These are phyloP conservation scores for Solanum virginianum DNA, from an alignment of 257 asterid species.

Conservation along the genomic window DNA sequence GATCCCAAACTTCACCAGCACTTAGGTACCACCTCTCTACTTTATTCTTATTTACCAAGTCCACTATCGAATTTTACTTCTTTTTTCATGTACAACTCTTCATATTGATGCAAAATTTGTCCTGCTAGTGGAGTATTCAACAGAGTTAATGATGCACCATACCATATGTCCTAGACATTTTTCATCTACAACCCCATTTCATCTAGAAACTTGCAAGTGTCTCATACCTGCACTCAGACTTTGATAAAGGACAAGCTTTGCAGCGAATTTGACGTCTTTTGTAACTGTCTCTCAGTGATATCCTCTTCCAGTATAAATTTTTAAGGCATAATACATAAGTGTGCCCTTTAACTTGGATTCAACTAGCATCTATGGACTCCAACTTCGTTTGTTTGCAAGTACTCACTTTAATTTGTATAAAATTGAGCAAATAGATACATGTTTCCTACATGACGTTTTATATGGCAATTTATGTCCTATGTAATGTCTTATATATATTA, in stretches of 20 bases:
- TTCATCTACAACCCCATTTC: not conserved
- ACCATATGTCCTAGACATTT: not conserved
- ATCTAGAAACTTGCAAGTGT: not conserved
- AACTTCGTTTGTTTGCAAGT: too few species aligned
- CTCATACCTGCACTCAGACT: not conserved
- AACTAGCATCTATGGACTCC: too few species aligned
- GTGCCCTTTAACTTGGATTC: too few species aligned
- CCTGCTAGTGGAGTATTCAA: not conserved
- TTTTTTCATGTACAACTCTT: not conserved
- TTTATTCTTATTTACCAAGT: not conserved
- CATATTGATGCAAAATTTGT: not conserved
- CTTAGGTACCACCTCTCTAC: slow-evolving; percentile 46
- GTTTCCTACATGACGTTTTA: too few species aligned
- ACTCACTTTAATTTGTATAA: too few species aligned
- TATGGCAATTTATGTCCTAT: too few species aligned
- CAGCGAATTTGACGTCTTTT: not conserved
- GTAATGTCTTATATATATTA: too few species aligned
- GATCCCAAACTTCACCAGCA: slow-evolving; percentile 97
- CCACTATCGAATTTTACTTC: not conserved
- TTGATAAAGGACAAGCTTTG: not conserved
- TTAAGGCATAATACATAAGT: too few species aligned
- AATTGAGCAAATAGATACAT: too few species aligned
- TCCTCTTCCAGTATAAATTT: not conserved
- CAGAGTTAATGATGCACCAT: not conserved
- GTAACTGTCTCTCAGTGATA: not conserved